Evolutionary conservation across 495 filamentous ascomycete species (phyloP), one percentile per base, ranked within the genome.

Genomic region (Penicillium bialowiezense): DNA sequence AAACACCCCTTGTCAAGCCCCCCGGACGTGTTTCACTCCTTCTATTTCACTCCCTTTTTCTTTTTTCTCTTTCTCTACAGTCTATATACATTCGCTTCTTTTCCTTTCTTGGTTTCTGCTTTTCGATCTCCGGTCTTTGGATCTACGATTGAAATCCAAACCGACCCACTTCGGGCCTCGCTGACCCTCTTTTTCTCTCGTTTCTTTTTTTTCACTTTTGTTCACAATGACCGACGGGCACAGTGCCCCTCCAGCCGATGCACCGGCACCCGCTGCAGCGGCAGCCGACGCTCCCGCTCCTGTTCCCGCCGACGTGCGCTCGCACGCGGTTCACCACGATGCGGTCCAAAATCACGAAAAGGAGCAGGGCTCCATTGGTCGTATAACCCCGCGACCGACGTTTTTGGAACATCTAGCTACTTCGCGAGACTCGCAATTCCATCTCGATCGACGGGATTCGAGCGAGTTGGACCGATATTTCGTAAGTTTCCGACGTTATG

Each of bases 391-490:
- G 6, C 67, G 70, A 13, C 68, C 70, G 10, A 69, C 67, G 9
- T 73, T 69, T 35, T 51, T 73, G 38, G 65, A 69, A 26, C 60
- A 72, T 41, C 47, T 75, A 14, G 65, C 59, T 21, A 58, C 52
- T 42, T 68, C 66, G 20, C 67, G 68, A 2, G 70, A 73, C 8
- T 48, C 59, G 4, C 70, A 71, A 21, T 73, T 73, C 41, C 59
- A 64, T 40, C 41, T 71, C 5, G 44, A 63, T 33, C 54, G 64
- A 29, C 52, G 44, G n/a, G 54, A 68, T 33, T 63, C 64, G 3
- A 66, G 58, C 49, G 72, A 75, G 7, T n/a, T 75, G 23, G 68
- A 73, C 12, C 69, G 70, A 5, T 75, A 75, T 46, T 75, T 74
- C 52, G 72, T 75, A 69, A 15, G 72, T 68, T 24, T 21, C 24